These are phyloP conservation scores for Cryptococcus jaspeensis DNA, from an alignment of 1,284 basidiomycete genomes.

Conservation along the genomic window DNA sequence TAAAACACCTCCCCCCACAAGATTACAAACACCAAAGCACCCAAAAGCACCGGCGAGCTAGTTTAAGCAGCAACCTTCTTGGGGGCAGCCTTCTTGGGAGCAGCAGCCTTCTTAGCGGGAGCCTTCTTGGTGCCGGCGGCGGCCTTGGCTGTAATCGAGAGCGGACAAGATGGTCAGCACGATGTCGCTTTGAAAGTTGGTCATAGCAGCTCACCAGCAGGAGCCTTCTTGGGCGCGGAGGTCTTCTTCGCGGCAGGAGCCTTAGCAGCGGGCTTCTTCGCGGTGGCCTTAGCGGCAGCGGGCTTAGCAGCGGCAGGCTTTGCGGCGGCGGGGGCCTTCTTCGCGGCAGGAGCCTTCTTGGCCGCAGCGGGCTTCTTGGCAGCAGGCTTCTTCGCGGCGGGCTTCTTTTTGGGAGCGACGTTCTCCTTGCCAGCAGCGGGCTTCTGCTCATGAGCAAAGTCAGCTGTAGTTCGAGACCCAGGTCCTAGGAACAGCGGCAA, in stretches of 20 bases:
- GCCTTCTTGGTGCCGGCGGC: slow-evolving; percentile 1
- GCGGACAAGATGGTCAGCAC: background rate
- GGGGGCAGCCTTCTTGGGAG: slow-evolving; percentile 40
- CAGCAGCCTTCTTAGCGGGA: slow-evolving; percentile 11
- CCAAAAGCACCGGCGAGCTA: too few relatives aligned
- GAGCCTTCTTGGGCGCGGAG: slow-evolving; percentile 12
- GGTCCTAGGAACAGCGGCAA: too few relatives aligned
- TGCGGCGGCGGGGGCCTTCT: slow-evolving; percentile 8
- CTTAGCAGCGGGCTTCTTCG: background rate
- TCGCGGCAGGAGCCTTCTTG: slow-evolving; percentile 30
- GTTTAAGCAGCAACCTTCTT: slow-evolving; percentile 40
- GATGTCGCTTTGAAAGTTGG: background rate
- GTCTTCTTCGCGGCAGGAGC: slow-evolving; percentile 17
- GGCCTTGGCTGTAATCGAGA: slow-evolving; percentile 3
- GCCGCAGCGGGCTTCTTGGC: slow-evolving; percentile 47
- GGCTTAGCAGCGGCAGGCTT: slow-evolving; percentile 12
- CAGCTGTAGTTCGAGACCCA: too few relatives aligned
- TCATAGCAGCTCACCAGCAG: slow-evolving; percentile 5
- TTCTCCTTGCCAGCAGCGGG: slow-evolving; percentile 48
- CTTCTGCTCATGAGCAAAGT: slow-evolving; percentile 7
- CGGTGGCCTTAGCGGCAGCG: slow-evolving; percentile 26
- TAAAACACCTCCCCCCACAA: too few relatives aligned
- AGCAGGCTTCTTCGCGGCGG: slow-evolving; percentile 30
- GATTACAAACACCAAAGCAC: too few relatives aligned
- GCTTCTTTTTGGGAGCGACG: slow-evolving; percentile 50